Percentiles rank a stretch among this genome's conserved stretches.
Evolutionary conservation across 2,329 filamentous ascomycete species (phyloP).

Genomic region (Emergomyces pasteurianus): DNA sequence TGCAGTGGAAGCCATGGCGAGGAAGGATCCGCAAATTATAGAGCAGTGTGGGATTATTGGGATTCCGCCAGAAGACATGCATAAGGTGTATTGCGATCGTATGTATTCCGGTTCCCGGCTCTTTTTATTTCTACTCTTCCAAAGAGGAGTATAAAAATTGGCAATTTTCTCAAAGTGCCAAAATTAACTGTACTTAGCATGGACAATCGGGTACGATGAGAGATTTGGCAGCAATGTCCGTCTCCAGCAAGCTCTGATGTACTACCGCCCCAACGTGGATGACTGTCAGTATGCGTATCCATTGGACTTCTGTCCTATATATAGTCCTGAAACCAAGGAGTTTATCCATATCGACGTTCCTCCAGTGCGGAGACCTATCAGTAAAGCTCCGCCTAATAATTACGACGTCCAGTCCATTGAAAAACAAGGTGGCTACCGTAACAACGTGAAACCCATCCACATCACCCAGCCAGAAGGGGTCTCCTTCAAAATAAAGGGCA

Average conservation of each 20-base stretch:
- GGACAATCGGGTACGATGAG: conserved; percentile 92
- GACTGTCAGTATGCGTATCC: conserved; percentile 86
- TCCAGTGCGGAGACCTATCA: conserved; percentile 61
- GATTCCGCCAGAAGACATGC: conserved; percentile 71
- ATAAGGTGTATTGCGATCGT: conserved; percentile 91
- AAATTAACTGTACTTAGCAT: conserved; percentile 39
- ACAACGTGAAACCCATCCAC: conserved; percentile 71
- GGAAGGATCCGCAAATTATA: conserved; percentile 74
- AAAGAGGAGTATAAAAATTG: background rate
- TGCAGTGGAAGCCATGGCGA: conserved; percentile 61
- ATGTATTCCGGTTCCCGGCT: conserved; percentile 21
- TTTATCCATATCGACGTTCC: conserved; percentile 80
- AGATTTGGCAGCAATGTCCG: conserved; percentile 67
- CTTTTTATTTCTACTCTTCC: background rate
- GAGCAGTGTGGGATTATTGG: conserved; percentile 79
- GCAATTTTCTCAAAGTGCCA: background rate
- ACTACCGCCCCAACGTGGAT: conserved; percentile 76
- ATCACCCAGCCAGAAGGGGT: conserved; percentile 84
- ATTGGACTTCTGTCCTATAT: conserved; percentile 89
- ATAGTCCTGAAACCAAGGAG: conserved; percentile 63
- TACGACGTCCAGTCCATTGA: conserved; percentile 66
- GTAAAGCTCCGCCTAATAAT: conserved; percentile 59
- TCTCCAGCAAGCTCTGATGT: conserved; percentile 89
- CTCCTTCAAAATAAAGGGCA: conserved; percentile 65
- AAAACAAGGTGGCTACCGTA: conserved; percentile 61